phyloP scores from a whole-genome alignment of 169 alveolate species.

The Plasmodium malariae region DNA sequence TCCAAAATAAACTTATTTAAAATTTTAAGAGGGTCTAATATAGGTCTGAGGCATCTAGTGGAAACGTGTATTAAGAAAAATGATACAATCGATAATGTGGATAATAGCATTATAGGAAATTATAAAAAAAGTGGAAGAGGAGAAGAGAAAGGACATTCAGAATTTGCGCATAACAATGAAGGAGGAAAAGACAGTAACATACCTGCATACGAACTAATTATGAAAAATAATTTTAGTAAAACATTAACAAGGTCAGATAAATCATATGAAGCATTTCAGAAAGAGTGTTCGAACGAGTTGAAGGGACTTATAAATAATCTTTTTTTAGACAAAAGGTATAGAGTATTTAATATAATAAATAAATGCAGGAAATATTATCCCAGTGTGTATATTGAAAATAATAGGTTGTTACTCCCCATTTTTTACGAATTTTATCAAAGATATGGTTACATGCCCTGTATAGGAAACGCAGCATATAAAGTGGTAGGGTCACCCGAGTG shows the following conservation, averaged over 20 bases:
- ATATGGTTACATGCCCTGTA: slow-evolving; percentile 55
- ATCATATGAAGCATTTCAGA: slow-evolving; percentile 22
- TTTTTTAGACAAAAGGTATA: slow-evolving; percentile 47
- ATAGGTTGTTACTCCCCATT: slow-evolving; percentile 21
- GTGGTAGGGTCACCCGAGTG: not conserved
- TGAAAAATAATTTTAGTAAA: not conserved
- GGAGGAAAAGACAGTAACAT: not conserved
- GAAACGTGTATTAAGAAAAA: slow-evolving; percentile 10
- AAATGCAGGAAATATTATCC: slow-evolving; percentile 67
- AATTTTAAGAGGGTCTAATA: slow-evolving; percentile 38
- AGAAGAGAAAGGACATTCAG: not conserved
- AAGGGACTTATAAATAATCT: slow-evolving; percentile 54
- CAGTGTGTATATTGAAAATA: slow-evolving; percentile 67
- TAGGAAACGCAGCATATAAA: slow-evolving; percentile 23
- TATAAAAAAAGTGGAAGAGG: not conserved
- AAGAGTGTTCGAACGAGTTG: slow-evolving; percentile 39
- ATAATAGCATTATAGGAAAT: not conserved
- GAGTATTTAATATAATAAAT: slow-evolving; percentile 67
- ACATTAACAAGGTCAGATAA: not conserved
- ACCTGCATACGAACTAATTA: not conserved
- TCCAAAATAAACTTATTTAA: slow-evolving; percentile 54
- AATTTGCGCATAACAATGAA: not conserved
- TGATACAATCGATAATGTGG: slow-evolving; percentile 1
- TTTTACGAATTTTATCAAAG: slow-evolving; percentile 65
- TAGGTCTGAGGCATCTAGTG: slow-evolving; percentile 5